These are phyloP conservation scores for Symbiotaphrina buchneri DNA, from an alignment of 495 filamentous ascomycete species.

Conservation along the genomic window DNA sequence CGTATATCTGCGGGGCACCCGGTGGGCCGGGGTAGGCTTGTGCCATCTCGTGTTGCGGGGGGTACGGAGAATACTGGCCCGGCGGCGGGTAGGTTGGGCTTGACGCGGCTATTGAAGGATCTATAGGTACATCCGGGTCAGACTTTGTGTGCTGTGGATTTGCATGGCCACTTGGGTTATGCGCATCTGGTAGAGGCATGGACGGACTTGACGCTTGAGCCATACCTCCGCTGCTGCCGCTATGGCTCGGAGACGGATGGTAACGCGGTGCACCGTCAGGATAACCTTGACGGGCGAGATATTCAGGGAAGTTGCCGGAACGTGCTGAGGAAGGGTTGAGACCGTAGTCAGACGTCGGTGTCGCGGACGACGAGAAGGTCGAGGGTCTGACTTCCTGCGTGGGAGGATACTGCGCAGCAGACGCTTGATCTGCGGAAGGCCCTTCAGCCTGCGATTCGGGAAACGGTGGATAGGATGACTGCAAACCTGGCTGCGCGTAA, in stretches of 20 bases:
- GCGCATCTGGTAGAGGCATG: conserved; percentile 55
- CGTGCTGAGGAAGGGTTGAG: conserved; percentile 58
- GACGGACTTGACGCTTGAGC: conserved; percentile 97
- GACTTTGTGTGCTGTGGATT: conserved; percentile 51
- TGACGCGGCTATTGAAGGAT: conserved; percentile 85
- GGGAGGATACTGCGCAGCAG: conserved; percentile 50
- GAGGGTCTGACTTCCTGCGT: conserved; percentile 51
- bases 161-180: conserved; percentile 40
- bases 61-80: conserved; percentile 62
- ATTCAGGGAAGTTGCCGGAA: conserved; percentile 61
- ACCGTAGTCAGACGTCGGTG: conserved; percentile 75
- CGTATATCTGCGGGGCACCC: conserved; percentile 32
- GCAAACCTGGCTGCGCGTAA: conserved; percentile 98
- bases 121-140: conserved; percentile 96
- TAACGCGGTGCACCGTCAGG: conserved; percentile 29
- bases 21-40: conserved; percentile 35
- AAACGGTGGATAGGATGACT: conserved; percentile 46
- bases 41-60: conserved; percentile 65
- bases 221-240: conserved; percentile 71
- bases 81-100: conserved; percentile 75
- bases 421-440: conserved; percentile 63
- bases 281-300: conserved; percentile 26
- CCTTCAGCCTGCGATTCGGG: conserved; percentile 58
- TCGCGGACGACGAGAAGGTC: conserved; percentile 52
- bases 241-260: conserved; percentile 47